A percentile compares a stretch with the other conserved stretches of the same genome.
Evolutionary conservation across 176 grass and related monocot genomes (phyloP).

Genomic region (Alopecurus myosuroides): DNA sequence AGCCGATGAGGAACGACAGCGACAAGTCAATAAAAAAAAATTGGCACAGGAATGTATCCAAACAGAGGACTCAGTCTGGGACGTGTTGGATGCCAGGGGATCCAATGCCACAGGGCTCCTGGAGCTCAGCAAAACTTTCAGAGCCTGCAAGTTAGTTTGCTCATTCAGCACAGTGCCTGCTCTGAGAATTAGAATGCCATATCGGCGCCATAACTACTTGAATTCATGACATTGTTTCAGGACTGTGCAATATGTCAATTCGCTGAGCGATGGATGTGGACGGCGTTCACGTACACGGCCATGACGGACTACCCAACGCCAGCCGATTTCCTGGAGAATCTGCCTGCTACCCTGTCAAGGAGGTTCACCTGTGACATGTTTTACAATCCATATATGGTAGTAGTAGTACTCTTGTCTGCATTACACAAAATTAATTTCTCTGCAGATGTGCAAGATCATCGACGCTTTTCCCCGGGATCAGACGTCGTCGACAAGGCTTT

Average conservation of each 20-base stretch:
- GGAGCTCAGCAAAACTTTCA: conserved; percentile 81
- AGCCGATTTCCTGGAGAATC: too few species aligned
- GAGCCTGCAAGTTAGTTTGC: conserved; percentile 79
- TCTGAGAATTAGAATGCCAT: neutral
- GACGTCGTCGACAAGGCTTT: too few species aligned
- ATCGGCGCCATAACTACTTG: neutral
- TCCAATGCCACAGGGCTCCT: conserved; percentile 43
- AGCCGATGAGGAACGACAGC: too few species aligned
- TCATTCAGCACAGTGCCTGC: neutral
- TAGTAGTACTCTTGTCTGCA: neutral
- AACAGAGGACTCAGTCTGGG: conserved; percentile 77
- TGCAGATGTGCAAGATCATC: conserved; percentile 88
- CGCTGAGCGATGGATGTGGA: conserved; percentile 63
- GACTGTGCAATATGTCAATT: conserved; percentile 34
- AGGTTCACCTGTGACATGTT: too few species aligned
- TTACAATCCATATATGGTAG: neutral
- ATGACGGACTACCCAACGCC: too few species aligned
- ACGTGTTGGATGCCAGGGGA: conserved; percentile 49
- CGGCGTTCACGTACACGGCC: conserved; percentile 67
- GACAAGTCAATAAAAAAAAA: too few species aligned
- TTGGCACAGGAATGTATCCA: too few species aligned
- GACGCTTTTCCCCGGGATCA: conserved; percentile 51
- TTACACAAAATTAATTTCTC: neutral
- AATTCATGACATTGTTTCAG: conserved; percentile 26
- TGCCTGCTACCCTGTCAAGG: too few species aligned